These are phyloP conservation scores for Linum tenue DNA, from an alignment of 345 rosid genomes.

Conservation along the genomic window DNA sequence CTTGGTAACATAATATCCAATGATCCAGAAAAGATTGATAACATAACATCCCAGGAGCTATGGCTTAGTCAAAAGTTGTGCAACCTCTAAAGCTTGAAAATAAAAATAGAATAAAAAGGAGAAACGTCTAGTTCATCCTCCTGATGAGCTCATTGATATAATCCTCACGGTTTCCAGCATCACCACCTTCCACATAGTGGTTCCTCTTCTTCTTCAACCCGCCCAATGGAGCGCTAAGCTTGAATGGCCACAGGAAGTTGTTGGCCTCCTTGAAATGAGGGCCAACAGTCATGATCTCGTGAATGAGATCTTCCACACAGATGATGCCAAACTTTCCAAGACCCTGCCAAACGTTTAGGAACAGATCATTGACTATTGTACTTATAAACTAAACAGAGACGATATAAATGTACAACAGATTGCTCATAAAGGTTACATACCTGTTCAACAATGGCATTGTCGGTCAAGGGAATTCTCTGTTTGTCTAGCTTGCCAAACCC, in stretches of 20 bases:
- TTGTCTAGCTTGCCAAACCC: conserved; percentile 79
- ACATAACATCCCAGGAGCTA: background rate
- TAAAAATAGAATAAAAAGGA: background rate
- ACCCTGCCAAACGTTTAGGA: conserved; percentile 27
- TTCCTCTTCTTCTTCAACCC: conserved; percentile 88
- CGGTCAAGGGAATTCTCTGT: conserved; percentile 71
- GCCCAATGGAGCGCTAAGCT: conserved; percentile 83
- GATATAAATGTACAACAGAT: too few species aligned
- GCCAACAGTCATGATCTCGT: conserved; percentile 82
- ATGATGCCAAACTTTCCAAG: conserved; percentile 65
- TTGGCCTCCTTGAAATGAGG: conserved; percentile 92
- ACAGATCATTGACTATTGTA: too few species aligned
- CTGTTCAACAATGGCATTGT: conserved; percentile 72
- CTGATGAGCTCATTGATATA: conserved; percentile 72
- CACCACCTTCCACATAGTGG: conserved; percentile 96
- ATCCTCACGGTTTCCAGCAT: conserved; percentile 80
- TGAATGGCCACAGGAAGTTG: conserved; percentile 87
- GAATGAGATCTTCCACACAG: conserved; percentile 72
- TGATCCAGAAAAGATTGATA: too few species aligned
- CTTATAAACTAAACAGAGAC: too few species aligned
- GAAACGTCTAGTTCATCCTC: conserved; percentile 63
- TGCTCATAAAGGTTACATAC: conserved; percentile 17
- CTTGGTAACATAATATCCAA: too few species aligned
- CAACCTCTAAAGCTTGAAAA: background rate
- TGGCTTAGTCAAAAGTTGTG: background rate